Conservation (phyloP, 306 rosid genomes). For the Vachellia collinsii region DNA sequence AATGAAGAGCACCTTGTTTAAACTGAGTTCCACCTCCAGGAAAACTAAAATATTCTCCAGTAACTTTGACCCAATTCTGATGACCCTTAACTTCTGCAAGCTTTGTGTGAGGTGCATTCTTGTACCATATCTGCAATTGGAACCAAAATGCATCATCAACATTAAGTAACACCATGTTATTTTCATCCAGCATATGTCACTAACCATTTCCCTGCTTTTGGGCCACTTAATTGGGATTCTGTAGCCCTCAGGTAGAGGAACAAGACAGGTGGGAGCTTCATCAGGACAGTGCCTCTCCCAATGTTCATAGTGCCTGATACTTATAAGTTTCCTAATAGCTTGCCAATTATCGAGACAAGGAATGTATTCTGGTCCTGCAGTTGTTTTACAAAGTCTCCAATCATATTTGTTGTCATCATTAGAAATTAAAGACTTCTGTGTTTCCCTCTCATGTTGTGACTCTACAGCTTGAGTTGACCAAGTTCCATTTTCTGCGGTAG, state of each 20-base stretch:
- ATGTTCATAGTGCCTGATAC: constrained; percentile 69
- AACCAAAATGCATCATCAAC: constrained; percentile 39
- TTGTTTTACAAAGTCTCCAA: constrained; percentile 75
- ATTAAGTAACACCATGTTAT: constrained; percentile 26
- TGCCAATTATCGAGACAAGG: constrained; percentile 85
- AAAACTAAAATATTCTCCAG: constrained; percentile 75
- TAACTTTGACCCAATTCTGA: constrained; percentile 92
- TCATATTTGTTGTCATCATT: constrained; percentile 40
- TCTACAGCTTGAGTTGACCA: constrained; percentile 58
- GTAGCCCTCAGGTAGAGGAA: constrained; percentile 76
- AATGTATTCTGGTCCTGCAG: constrained; percentile 84
- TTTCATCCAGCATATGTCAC: constrained; percentile 4
- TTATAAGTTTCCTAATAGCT: constrained; percentile 61
- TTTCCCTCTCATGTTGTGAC: constrained; percentile 55
- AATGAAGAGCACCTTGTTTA: constrained; percentile 81
- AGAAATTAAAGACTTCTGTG: constrained; percentile 36
- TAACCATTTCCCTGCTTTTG: constrained; percentile 80
- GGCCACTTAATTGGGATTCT: constrained; percentile 78
- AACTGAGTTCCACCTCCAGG: constrained; percentile 98
- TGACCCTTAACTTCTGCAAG: constrained; percentile 82
- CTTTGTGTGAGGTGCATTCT: constrained; percentile 74
- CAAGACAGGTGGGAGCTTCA: constrained; percentile 73
- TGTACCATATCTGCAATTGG: constrained; percentile 77
- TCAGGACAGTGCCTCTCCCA: constrained; percentile 91
- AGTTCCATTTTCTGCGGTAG: constrained; percentile 48